These are phyloP conservation scores for Cladophialophora yegresii DNA, from an alignment of 2,329 filamentous ascomycete genomes.

Conservation along the genomic window DNA sequence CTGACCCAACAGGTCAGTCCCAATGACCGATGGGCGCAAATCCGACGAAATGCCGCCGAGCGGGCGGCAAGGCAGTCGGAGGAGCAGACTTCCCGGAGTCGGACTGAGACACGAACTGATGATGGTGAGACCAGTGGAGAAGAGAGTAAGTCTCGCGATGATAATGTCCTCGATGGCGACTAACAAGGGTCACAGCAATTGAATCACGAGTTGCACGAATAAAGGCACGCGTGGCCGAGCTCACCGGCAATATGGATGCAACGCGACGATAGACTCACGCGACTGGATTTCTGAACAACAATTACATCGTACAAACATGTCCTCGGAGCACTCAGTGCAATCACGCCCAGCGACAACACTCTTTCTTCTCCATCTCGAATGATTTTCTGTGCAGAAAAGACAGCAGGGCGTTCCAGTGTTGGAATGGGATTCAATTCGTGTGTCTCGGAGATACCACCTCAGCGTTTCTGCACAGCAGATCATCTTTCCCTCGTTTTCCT, in stretches of 20 bases:
- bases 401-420: slow-evolving; percentile 24
- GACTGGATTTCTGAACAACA: not conserved
- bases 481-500: slow-evolving; percentile 10
- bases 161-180: slow-evolving; percentile 10
- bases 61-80: slow-evolving; percentile 69
- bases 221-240: slow-evolving; percentile 91
- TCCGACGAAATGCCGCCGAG: slow-evolving; percentile 89
- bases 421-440: slow-evolving; percentile 19
- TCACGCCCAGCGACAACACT: slow-evolving; percentile 2
- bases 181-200: slow-evolving; percentile 66
- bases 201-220: slow-evolving; percentile 96
- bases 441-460: slow-evolving; percentile 30
- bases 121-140: slow-evolving; percentile 92
- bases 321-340: slow-evolving; percentile 5
- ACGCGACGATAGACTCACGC: slow-evolving; percentile 33
- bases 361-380: slow-evolving; percentile 11
- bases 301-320: not conserved
- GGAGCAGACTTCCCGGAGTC: slow-evolving; percentile 55
- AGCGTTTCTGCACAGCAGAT: slow-evolving; percentile 17
- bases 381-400: slow-evolving; percentile 14
- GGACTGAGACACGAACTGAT: slow-evolving; percentile 63
- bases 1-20: slow-evolving; percentile 38
- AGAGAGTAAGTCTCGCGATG: slow-evolving; percentile 69
- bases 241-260: slow-evolving; percentile 80
- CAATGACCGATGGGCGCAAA: slow-evolving; percentile 91